Evolutionary conservation across 805 yeast genomes (phyloP), one percentile per base, ranked within the genome.

Genomic region (Groenewaldozyma salmanticensis): DNA sequence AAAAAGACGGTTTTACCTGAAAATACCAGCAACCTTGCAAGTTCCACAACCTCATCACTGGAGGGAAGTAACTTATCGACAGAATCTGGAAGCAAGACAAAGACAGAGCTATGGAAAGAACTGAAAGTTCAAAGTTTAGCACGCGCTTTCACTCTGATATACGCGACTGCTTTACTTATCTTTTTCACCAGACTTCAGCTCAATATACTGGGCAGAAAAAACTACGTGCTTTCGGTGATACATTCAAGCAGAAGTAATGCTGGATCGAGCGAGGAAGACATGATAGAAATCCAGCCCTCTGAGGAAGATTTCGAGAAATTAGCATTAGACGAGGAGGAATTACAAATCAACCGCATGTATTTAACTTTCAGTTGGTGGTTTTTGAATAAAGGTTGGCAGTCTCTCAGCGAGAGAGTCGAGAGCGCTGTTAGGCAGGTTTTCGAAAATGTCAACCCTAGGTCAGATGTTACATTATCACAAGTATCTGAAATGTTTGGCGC

Each of bases 301-400:
- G 53, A 52, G 22, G 61, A 57, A 35, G 52, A 48, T 24, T 43
- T 42, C 19, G 57, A 53, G 24, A 38, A 37, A n/a, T 37, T 45
- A 17, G 49, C 51, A 9, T 17, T 47, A 29, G 58, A 52, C 18
- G 56, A 51, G 21, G 51, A 53, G 39, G 55, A 52, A 27, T 33
- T 48, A 29, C 66, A 62, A 29, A 72, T 73, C 49, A 76, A 79
- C 54, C 90, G 92, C 52, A 81, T 86, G 38, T 90, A 82, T 57
- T 67, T 90, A 36, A 81, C 94, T 0, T 72, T 86, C 47, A 80
- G 88, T 46, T 90, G 96, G 96, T 90, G 96, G 96, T 60, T 90
- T 35, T 66, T 90, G 38, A 87, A 90, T 59, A 75, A 78, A 48
- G 97, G 97, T 0, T 86, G 92, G 87, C 52, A 68, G 18, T 64